Conservation (phyloP, 148 eudicot species). For the Bassia scoparia region DNA sequence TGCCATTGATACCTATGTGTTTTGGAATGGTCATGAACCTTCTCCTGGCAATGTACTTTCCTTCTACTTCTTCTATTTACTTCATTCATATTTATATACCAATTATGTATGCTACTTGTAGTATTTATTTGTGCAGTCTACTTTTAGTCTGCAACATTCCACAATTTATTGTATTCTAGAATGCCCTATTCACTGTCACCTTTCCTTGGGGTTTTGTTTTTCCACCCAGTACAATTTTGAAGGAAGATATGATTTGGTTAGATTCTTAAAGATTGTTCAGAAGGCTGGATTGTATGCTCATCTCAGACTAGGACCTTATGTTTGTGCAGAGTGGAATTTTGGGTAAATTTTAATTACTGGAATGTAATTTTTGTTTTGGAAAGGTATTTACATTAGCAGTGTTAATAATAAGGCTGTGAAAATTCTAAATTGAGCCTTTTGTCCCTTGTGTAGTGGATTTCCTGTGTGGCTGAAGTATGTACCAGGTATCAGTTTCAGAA, state of each 20-base stretch:
- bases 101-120: background rate
- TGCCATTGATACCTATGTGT: slow-evolving; percentile 81
- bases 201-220: slow-evolving; percentile 16
- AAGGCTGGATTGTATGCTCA: slow-evolving; percentile 90
- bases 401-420: slow-evolving; percentile 1
- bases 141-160: no score
- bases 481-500: slow-evolving; percentile 89
- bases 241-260: slow-evolving; percentile 79
- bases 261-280: slow-evolving; percentile 71
- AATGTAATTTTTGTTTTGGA: background rate
- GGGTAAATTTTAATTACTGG: slow-evolving; percentile 38
- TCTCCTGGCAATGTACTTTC: slow-evolving; percentile 71
- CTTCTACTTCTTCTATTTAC: background rate
- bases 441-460: slow-evolving; percentile 58
- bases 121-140: background rate
- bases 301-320: slow-evolving; percentile 82
- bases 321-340: slow-evolving; percentile 96
- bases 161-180: no score
- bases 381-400: background rate
- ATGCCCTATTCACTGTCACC: background rate
- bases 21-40: slow-evolving; percentile 91
- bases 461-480: slow-evolving; percentile 95
- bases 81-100: background rate
- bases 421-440: slow-evolving; percentile 2
- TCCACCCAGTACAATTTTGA: slow-evolving; percentile 62